Percentiles rank a stretch among this genome's conserved stretches.
phyloP scores from a whole-genome alignment of 208 protist genomes.

The Trichomonas tenax region DNA sequence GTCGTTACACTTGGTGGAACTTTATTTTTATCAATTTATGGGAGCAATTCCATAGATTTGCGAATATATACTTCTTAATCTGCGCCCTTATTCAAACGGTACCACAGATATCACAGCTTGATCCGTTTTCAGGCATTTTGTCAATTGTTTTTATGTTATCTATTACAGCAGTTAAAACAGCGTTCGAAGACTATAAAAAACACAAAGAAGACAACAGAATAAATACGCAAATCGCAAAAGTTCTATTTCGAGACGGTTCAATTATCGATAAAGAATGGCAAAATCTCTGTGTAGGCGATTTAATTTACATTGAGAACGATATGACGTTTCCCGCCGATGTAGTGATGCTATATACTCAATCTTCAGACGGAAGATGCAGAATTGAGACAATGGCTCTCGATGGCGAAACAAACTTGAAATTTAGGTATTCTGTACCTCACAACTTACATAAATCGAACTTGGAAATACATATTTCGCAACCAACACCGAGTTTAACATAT shows the following conservation, averaged over 20 bases:
- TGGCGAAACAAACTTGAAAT: constrained; percentile 97
- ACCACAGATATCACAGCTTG: neutral
- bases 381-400: constrained; percentile 93
- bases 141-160: neutral
- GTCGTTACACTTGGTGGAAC: neutral
- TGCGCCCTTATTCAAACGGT: neutral
- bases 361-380: constrained; percentile 71
- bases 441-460: neutral
- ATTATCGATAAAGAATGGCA: neutral
- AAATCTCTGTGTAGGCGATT: constrained; percentile 71
- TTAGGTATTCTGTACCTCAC: constrained; percentile 35
- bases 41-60: neutral
- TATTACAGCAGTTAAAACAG: neutral
- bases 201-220: neutral
- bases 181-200: neutral
- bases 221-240: neutral
- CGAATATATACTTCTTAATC: neutral
- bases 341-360: constrained; percentile 76
- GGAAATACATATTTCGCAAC: constrained; percentile 32
- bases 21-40: neutral
- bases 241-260: neutral
- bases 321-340: constrained; percentile 81
- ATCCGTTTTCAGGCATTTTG: neutral
- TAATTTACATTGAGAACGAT: constrained; percentile 67
- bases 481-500: constrained; percentile 66